phyloP scores from a whole-genome alignment of 2,329 filamentous ascomycete species.

The Bipolaris victoriae region DNA sequence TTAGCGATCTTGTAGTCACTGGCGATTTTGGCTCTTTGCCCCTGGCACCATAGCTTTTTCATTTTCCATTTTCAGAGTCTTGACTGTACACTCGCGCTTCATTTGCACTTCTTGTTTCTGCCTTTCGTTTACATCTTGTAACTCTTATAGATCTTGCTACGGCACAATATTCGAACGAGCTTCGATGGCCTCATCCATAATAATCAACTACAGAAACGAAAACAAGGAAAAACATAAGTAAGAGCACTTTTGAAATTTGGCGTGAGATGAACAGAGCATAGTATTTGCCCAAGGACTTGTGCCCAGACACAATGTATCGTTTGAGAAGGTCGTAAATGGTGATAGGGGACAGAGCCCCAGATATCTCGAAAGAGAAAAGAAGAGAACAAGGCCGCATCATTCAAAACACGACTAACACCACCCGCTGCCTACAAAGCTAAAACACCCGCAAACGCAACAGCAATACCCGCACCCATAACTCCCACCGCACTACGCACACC shows the following conservation, averaged over 20 bases:
- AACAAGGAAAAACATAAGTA: not conserved
- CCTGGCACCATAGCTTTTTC: not conserved
- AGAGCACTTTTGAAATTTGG: not conserved
- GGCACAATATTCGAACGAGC: not conserved
- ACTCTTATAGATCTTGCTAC: not conserved
- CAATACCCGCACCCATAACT: conserved; percentile 24
- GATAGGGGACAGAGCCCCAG: not conserved
- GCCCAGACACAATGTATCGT: not conserved
- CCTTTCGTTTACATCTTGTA: not conserved
- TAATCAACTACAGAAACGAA: conserved; percentile 6
- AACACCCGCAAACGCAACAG: conserved; percentile 30
- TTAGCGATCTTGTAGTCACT: conserved; percentile 13
- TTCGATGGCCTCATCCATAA: not conserved
- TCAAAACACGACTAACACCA: not conserved
- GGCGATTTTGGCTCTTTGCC: conserved; percentile 5
- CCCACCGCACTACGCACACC: conserved; percentile 13
- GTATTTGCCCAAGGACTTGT: not conserved
- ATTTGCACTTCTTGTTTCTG: not conserved
- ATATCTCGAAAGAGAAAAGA: not conserved
- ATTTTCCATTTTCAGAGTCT: not conserved
- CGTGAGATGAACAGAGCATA: not conserved
- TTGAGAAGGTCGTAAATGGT: not conserved
- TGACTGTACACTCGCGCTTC: not conserved
- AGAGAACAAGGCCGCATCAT: not conserved
- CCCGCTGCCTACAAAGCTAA: conserved; percentile 24